These are phyloP conservation scores for Lachnellula hyalina DNA, from an alignment of 2,329 filamentous ascomycete species.

Conservation along the genomic window DNA sequence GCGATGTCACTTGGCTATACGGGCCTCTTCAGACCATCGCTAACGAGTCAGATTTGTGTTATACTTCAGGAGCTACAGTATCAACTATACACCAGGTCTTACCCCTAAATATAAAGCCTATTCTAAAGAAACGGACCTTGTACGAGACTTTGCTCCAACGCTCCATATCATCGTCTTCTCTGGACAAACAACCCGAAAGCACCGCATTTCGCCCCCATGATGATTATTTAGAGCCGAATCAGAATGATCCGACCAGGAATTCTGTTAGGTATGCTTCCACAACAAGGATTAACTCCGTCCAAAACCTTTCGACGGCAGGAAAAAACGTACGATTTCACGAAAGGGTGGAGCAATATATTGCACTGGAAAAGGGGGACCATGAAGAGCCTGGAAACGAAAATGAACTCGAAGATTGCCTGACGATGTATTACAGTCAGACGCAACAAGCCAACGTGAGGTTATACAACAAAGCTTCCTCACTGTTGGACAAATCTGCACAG, in stretches of 20 bases:
- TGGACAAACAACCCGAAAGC: neutral
- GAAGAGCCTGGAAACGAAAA: neutral
- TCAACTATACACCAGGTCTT: neutral
- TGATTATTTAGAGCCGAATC: neutral
- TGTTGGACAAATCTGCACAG: too few species aligned
- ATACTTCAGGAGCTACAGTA: neutral
- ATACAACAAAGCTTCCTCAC: neutral
- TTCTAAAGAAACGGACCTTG: neutral
- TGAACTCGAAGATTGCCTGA: neutral
- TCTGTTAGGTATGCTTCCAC: neutral
- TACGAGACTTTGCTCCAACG: neutral
- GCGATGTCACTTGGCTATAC: slow-evolving; percentile 49
- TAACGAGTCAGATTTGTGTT: neutral
- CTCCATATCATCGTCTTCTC: neutral
- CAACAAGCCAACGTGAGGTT: neutral
- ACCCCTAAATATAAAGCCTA: neutral
- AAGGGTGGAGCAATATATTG: slow-evolving; percentile 88
- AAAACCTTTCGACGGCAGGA: neutral
- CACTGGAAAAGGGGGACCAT: slow-evolving; percentile 56
- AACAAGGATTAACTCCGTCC: slow-evolving; percentile 31
- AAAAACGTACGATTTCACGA: slow-evolving; percentile 93
- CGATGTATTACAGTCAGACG: neutral
- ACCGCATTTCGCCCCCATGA: neutral
- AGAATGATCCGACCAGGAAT: neutral
- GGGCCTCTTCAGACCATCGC: slow-evolving; percentile 54